phyloP scores from a whole-genome alignment of 495 filamentous ascomycete genomes.

The Penicillium herquei region DNA sequence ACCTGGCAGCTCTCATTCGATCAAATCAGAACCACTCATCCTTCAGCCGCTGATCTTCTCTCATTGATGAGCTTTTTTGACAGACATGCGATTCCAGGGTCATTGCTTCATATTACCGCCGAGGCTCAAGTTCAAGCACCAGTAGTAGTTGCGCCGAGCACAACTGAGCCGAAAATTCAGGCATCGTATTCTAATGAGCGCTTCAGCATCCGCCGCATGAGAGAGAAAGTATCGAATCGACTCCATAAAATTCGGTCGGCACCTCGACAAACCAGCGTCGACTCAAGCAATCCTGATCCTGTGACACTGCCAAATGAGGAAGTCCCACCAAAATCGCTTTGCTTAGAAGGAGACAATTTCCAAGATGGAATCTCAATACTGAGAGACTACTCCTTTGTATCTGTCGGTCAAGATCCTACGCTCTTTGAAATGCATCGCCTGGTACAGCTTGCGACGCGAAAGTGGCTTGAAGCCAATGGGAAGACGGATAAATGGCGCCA shows the following conservation, averaged over 20 bases:
- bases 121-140: no score
- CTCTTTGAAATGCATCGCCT: conserved; percentile 48
- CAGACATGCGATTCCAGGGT: neutral
- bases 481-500: conserved; percentile 32
- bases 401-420: conserved; percentile 2
- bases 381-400: conserved; percentile 10
- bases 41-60: conserved; percentile 7
- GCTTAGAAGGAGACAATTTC: conserved; percentile 3
- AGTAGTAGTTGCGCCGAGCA: no score
- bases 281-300: no score
- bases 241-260: neutral
- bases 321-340: no score
- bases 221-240: no score
- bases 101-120: neutral
- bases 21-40: neutral
- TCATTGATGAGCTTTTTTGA: conserved; percentile 12
- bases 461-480: conserved; percentile 38
- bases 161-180: no score
- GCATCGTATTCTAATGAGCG: no score
- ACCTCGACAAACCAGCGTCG: no score
- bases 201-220: no score
- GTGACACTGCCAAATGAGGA: no score
- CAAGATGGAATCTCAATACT: conserved; percentile 20
- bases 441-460: conserved; percentile 43
- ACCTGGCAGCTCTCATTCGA: conserved; percentile 16